These are phyloP conservation scores for Candida oleophila DNA, from an alignment of 805 yeast species.

Conservation along the genomic window DNA sequence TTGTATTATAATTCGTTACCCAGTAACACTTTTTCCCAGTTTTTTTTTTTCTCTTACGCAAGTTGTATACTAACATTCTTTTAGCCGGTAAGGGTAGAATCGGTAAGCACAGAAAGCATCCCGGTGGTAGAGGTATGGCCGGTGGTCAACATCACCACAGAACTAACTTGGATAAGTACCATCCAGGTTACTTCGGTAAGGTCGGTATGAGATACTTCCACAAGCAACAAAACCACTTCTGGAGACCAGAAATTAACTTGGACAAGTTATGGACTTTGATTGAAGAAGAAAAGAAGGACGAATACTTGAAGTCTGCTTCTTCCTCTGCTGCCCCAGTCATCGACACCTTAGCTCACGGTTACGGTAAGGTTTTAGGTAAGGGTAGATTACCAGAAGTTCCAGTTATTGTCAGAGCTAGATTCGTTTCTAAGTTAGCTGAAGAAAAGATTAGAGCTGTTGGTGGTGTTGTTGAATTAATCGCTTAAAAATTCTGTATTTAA, in stretches of 20 bases:
- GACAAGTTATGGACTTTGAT: conserved; percentile 98
- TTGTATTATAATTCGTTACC: too few relatives aligned
- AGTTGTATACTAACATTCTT: conserved; percentile 28
- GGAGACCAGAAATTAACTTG: conserved; percentile 97
- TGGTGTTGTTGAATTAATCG: conserved; percentile 99
- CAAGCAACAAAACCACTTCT: conserved; percentile 89
- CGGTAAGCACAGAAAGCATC: conserved; percentile 99
- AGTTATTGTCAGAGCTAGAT: conserved; percentile 99
- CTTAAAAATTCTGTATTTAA: conserved; percentile 52
- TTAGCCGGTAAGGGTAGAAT: conserved; percentile 99
- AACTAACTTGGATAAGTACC: conserved; percentile 99
- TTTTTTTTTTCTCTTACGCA: neutral
- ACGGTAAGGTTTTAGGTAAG: conserved; percentile 99
- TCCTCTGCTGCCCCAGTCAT: conserved; percentile 96
- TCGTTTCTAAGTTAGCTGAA: conserved; percentile 98
- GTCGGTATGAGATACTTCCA: conserved; percentile 99
- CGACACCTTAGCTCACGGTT: conserved; percentile 98
- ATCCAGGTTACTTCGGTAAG: conserved; percentile 99
- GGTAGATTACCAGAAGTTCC: conserved; percentile 98
- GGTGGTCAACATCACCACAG: conserved; percentile 99
- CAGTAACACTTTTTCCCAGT: neutral
- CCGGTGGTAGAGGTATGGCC: conserved; percentile 99
- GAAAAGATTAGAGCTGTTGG: conserved; percentile 99
- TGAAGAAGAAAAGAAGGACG: conserved; percentile 91
- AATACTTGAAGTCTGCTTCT: conserved; percentile 81